Conservation (phyloP, 306 rosid species). For the Hippophae tibetana region DNA sequence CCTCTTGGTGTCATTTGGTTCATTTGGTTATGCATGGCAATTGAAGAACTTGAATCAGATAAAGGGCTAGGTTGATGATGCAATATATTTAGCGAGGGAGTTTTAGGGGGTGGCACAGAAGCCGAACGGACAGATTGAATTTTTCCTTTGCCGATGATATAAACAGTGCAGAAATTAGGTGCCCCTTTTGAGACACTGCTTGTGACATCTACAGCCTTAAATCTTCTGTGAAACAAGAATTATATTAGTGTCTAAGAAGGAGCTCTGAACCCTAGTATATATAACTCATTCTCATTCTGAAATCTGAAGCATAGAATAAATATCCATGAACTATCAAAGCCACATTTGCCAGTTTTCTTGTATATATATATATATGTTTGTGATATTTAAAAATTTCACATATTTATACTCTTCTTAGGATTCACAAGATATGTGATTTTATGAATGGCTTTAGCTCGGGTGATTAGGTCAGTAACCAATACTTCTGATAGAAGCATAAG, state of each 20-base stretch:
- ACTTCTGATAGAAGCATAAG: neutral
- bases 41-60: neutral
- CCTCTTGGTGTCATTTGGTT: no score
- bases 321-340: no score
- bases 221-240: conserved; percentile 30
- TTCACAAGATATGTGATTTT: no score
- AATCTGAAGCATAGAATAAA: neutral
- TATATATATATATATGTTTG: no score
- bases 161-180: conserved; percentile 59
- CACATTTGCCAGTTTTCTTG: no score
- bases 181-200: conserved; percentile 48
- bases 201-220: conserved; percentile 45
- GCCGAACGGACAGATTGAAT: conserved; percentile 34
- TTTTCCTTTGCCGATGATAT: conserved; percentile 58
- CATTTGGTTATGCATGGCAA: no score
- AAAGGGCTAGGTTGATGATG: neutral
- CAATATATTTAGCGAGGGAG: conserved; percentile 1
- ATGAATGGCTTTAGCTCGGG: no score
- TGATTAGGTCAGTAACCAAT: no score
- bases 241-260: neutral
- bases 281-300: neutral
- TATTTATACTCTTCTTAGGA: no score
- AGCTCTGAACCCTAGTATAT: no score
- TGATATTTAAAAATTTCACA: no score
- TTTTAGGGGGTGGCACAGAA: conserved; percentile 7